A percentile compares a stretch with the other conserved stretches of the same genome.
These are phyloP conservation scores for Eremochloa ophiuroides DNA, from an alignment of 176 grass and related monocot species.

Conservation along the genomic window DNA sequence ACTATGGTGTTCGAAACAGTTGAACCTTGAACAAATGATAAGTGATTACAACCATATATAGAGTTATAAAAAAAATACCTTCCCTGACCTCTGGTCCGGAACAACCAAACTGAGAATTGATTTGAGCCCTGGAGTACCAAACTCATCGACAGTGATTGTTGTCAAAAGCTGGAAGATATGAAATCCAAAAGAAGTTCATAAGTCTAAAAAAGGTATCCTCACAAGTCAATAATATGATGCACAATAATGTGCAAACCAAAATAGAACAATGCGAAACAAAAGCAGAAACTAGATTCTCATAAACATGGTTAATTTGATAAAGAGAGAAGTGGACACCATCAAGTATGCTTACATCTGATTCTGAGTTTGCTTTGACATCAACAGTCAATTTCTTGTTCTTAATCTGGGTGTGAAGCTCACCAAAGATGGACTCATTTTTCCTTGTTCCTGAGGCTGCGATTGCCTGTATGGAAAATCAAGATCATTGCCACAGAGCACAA, in stretches of 20 bases:
- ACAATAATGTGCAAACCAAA: not conserved
- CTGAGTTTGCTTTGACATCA: conserved; percentile 71
- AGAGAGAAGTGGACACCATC: not conserved
- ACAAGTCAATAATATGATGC: not conserved
- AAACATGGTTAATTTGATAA: not conserved
- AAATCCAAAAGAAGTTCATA: not conserved
- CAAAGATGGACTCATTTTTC: conserved; percentile 60
- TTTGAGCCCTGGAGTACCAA: conserved; percentile 62
- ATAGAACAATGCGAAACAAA: not conserved
- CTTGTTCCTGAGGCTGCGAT: conserved; percentile 54
- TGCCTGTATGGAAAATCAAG: conserved; percentile 48
- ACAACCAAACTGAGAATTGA: conserved; percentile 69
- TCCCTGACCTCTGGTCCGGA: conserved; percentile 75
- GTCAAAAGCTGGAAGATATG: conserved; percentile 57
- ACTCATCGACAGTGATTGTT: conserved; percentile 49
- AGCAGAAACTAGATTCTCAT: not conserved
- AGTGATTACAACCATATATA: not conserved
- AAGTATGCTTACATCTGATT: conserved; percentile 52
- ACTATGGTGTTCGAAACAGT: not conserved
- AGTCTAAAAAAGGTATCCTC: not conserved
- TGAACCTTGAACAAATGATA: conserved; percentile 2
- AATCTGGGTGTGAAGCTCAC: conserved; percentile 63
- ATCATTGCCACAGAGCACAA: conserved; percentile 2
- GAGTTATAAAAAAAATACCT: conserved; percentile 31
- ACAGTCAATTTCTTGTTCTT: conserved; percentile 70